A percentile compares a stretch with the other conserved stretches of the same genome.
These are phyloP conservation scores for Candida corydali DNA, from an alignment of 805 yeast genomes.

Conservation along the genomic window DNA sequence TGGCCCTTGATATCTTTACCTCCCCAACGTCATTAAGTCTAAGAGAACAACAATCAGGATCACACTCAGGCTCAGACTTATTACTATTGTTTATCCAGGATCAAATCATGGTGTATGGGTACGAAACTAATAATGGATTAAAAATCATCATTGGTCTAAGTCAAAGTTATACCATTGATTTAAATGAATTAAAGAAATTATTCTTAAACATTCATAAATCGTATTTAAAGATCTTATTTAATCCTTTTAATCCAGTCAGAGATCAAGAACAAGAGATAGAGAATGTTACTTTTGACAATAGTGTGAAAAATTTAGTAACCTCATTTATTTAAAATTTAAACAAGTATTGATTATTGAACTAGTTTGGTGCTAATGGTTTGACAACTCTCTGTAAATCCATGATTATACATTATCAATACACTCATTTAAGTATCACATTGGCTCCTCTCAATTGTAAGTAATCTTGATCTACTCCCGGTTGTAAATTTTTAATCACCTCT, in stretches of 20 bases:
- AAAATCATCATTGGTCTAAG: constrained; percentile 56
- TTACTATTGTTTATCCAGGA: constrained; percentile 61
- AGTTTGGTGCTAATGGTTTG: too few species aligned
- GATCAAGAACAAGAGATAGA: constrained; percentile 20
- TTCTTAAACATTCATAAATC: constrained; percentile 44
- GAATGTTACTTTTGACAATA: constrained; percentile 26
- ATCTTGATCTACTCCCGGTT: constrained; percentile 91
- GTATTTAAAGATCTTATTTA: constrained; percentile 54
- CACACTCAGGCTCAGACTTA: constrained; percentile 15
- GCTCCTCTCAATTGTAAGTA: constrained; percentile 85
- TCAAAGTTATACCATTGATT: constrained; percentile 5
- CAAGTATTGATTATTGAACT: too few species aligned
- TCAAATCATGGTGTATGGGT: constrained; percentile 63
- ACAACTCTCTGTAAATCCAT: too few species aligned
- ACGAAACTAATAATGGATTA: constrained; percentile 63
- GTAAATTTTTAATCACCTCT: constrained; percentile 69
- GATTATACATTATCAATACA: too few species aligned
- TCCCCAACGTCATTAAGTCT: constrained; percentile 43
- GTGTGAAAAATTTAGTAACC: constrained; percentile 22
- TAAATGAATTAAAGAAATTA: constrained; percentile 15
- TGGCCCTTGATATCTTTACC: constrained; percentile 67
- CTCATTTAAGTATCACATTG: constrained; percentile 71
- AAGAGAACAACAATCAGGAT: constrained; percentile 28
- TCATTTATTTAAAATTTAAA: constrained; percentile 15
- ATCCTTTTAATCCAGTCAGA: constrained; percentile 44